Evolutionary conservation across 257 asterid genomes (phyloP).

Genomic region (Henckelia pumila): DNA sequence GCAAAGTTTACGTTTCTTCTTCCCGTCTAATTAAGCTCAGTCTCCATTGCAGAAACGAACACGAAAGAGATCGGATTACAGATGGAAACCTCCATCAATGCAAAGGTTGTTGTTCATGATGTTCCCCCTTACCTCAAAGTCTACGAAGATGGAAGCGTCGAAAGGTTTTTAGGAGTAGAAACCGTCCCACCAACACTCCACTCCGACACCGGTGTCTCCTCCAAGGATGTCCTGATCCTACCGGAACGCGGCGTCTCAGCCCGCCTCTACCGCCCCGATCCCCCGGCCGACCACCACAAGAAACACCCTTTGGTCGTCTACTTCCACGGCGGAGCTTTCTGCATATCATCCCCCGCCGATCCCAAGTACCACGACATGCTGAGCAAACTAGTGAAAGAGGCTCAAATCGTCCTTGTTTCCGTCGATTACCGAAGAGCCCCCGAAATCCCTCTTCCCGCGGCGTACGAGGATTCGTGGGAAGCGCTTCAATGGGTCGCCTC

Average conservation of each 20-base stretch:
- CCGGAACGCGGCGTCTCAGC: slow-evolving; percentile 47
- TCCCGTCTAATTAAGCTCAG: slow-evolving; percentile 6
- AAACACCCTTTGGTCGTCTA: slow-evolving; percentile 63
- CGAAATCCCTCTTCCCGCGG: slow-evolving; percentile 63
- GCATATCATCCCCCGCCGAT: slow-evolving; percentile 49
- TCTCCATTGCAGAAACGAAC: background rate
- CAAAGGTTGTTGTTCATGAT: slow-evolving; percentile 37
- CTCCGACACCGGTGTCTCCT: slow-evolving; percentile 46
- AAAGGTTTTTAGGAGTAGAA: slow-evolving; percentile 54
- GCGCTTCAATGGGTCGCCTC: slow-evolving; percentile 50
- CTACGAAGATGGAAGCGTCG: slow-evolving; percentile 52
- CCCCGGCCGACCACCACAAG: background rate
- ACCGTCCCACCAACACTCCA: slow-evolving; percentile 40
- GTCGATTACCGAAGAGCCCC: slow-evolving; percentile 63
- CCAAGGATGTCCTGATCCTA: slow-evolving; percentile 44
- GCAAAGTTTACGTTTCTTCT: background rate
- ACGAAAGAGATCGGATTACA: background rate
- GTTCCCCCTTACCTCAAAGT: slow-evolving; percentile 56
- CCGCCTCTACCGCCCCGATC: slow-evolving; percentile 52
- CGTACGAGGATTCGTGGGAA: slow-evolving; percentile 66
- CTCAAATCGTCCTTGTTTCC: slow-evolving; percentile 43
- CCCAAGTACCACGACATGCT: slow-evolving; percentile 56
- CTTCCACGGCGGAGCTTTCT: slow-evolving; percentile 82
- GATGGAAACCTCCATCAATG: slow-evolving; percentile 34
- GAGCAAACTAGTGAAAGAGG: slow-evolving; percentile 42